Evolutionary conservation across 192 early-diverging fungal species (phyloP), one percentile per base, ranked within the genome.

Genomic region (Podila clonocystis): DNA sequence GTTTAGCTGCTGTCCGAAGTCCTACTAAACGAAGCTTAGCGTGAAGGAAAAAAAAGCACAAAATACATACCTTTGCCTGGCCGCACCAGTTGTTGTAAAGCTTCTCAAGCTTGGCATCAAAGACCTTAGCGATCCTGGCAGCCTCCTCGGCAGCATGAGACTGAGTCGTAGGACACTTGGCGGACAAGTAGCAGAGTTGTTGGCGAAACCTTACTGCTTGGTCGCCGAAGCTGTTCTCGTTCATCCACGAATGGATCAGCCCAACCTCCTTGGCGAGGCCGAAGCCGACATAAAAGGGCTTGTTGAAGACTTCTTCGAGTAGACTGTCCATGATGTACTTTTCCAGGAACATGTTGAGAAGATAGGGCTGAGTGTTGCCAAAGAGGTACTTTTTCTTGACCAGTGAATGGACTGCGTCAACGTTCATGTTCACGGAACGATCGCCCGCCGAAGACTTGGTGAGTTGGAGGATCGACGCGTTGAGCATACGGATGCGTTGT

Each of bases 291-390:
- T 86, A 82, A 20, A 83, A 69, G 12, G 75, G 82, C 11, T 72
- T 66, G 58, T 83, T 59, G 52, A 86, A 86, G 41, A 88, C 73
- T 33, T 84, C 79, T 19, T 84, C 73, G 7, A 88, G 62, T 28
- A 88, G 63, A 2, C 71, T 65, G 60, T 88, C 87, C 85, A 88
- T 86, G 30, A 88, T 84, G 34, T 85, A 86, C 58, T 88, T 88
- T 69, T 88, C 83, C 24, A 85, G 73, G 58, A 86, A 73, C 83
- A 88, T 88, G 58, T 82, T 82, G 62, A 84, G 70, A 13, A 79
- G 76, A 67, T 84, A 74, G 15, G 77, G 71, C 22, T 83, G 76
- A 15, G 75, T 63, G 48, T 74, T 82, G 50, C 48, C 82, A 68
- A 62, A 84, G 71, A 61, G 70, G 63, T 58, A 85, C 74, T 49